Evolutionary conservation across 495 filamentous ascomycete species (phyloP), one percentile per base, ranked within the genome.

Genomic region (Daldinia vernicosa): DNA sequence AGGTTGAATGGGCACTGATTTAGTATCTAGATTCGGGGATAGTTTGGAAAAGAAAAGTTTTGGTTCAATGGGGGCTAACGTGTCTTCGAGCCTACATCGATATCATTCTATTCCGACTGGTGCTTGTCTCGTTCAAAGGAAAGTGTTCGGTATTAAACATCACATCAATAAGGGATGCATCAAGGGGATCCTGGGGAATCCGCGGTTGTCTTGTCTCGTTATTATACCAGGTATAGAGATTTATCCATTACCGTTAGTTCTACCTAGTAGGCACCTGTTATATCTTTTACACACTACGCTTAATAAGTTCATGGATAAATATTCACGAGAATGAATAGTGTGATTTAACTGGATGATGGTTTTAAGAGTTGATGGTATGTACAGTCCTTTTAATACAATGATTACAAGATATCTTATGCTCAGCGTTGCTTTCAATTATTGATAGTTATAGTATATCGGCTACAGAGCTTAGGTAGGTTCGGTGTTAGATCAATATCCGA

Each of bases 401-500:
- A 33, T 33, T 33, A 33, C 32, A 3, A 33, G 0, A 33, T 33
- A 33, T 33, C 32, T 33, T 33, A 33, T 33, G 32, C 11, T 33
- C 32, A 33, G 8, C 9, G 8, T 11, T 33, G 12, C 14, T 35
- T 35, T 17, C 2, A 47, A 47, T 11, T 24, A 9, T 19, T 17
- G 24, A 47, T 3, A 17, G 43, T 17, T 47, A 22, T 22, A 19
- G 15, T 40, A 19, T 19, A 35, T 14, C 27, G 12, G 28, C 6
- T 32, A 32, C 35, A 8, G 30, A 22, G 15, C 26, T 1, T 57
- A 55, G 17, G 28, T 57, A 55, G 17, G 28, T 15, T 45, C 60
- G 65, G 70, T n/a, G n/a, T 32, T 28, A 69, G 19, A 72, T 53
- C 24, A 72, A 66, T n/a, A 52, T 5, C 65, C 70, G 70, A 66